Evolutionary conservation across 2,329 filamentous ascomycete genomes (phyloP).

Genomic region (Orbilia javanica): DNA sequence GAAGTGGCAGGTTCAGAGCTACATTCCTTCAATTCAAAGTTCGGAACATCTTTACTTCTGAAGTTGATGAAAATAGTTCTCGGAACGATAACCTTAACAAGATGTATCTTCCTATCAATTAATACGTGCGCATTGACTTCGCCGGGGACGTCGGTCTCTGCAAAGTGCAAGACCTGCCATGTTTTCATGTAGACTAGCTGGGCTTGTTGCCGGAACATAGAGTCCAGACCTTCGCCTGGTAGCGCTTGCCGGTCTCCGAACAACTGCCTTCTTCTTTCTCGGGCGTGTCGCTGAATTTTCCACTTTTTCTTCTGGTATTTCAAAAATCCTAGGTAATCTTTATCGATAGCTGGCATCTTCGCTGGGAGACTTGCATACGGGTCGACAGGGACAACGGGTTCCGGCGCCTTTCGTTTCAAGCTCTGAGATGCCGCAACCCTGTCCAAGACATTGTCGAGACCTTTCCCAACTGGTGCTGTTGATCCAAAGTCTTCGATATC

Average conservation of each 20-base stretch:
- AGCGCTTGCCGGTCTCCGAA: constrained; percentile 84
- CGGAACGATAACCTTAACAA: constrained; percentile 87
- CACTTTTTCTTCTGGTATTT: constrained; percentile 98
- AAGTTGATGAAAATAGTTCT: constrained; percentile 92
- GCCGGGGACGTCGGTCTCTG: constrained; percentile 83
- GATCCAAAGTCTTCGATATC: constrained; percentile 82
- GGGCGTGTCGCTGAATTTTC: constrained; percentile 95
- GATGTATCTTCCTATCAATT: constrained; percentile 92
- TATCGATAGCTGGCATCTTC: constrained; percentile 83
- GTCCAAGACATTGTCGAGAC: constrained; percentile 70
- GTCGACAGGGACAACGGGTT: constrained; percentile 76
- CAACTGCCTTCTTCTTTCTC: constrained; percentile 84
- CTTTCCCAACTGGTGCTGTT: constrained; percentile 76
- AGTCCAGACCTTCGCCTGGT: constrained; percentile 74
- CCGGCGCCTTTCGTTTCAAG: constrained; percentile 81
- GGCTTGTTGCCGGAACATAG: constrained; percentile 89
- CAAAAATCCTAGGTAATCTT: constrained; percentile 89
- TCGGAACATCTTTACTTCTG: constrained; percentile 85
- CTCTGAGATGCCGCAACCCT: constrained; percentile 69
- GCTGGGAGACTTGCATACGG: constrained; percentile 85
- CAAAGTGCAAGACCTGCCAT: constrained; percentile 93
- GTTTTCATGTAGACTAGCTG: constrained; percentile 89
- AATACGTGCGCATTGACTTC: constrained; percentile 89
- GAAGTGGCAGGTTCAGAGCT: constrained; percentile 93
- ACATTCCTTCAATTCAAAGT: constrained; percentile 87